phyloP scores from a whole-genome alignment of 257 asterid species.

The Solanum virginianum region DNA sequence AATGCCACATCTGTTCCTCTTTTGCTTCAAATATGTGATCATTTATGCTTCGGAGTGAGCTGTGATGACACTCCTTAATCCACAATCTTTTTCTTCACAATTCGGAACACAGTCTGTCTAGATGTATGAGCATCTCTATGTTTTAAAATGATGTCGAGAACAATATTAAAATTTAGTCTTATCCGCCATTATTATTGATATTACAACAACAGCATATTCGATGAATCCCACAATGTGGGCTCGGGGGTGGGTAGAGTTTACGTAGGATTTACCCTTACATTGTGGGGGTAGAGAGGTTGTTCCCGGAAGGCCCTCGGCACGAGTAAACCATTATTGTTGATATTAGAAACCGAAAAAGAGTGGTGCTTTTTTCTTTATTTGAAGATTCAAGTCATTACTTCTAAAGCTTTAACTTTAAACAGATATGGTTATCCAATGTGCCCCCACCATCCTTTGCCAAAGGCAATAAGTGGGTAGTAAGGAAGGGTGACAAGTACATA shows the following conservation, averaged over 20 bases:
- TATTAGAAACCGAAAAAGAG: neutral
- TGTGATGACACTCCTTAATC: neutral
- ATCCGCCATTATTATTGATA: neutral
- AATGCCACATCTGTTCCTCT: neutral
- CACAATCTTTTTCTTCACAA: neutral
- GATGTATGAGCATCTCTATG: neutral
- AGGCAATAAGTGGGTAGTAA: conserved; percentile 13
- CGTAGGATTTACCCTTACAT: neutral
- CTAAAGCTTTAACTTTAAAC: neutral
- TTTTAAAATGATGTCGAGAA: neutral
- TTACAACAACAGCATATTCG: neutral
- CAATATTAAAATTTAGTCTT: neutral
- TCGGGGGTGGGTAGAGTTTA: neutral
- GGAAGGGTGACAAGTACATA: conserved; percentile 18
- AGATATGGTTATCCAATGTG: conserved; percentile 48
- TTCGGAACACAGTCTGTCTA: neutral
- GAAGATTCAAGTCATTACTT: neutral
- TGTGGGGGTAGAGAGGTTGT: neutral
- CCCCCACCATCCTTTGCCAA: conserved; percentile 15
- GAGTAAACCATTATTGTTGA: neutral
- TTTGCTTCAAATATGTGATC: neutral
- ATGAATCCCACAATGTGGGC: neutral
- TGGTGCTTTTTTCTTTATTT: neutral
- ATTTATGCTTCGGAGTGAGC: neutral
- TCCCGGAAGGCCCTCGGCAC: neutral